These are phyloP conservation scores for Scolecobasidium constrictum DNA, from an alignment of 2,329 filamentous ascomycete species.

Conservation along the genomic window DNA sequence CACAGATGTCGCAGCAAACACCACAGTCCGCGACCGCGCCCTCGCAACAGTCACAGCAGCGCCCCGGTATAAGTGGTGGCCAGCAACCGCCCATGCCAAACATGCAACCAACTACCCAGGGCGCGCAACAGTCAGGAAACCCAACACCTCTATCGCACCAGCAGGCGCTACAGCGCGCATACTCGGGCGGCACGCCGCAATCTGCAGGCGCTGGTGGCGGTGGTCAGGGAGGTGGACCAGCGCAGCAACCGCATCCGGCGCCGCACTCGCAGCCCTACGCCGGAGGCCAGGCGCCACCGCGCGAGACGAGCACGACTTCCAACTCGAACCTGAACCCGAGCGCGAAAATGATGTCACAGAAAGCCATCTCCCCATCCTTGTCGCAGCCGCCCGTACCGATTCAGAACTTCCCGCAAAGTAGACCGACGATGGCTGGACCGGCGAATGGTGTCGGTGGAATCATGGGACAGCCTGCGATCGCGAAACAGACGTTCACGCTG, in stretches of 20 bases:
- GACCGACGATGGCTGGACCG: slow-evolving; percentile 76
- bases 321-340: slow-evolving; percentile 14
- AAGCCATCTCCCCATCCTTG: slow-evolving; percentile 49
- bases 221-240: slow-evolving; percentile 17
- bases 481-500: slow-evolving; percentile 73
- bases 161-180: slow-evolving; percentile 30
- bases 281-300: slow-evolving; percentile 14
- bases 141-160: slow-evolving; percentile 32
- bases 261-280: slow-evolving; percentile 18
- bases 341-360: slow-evolving; percentile 69
- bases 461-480: slow-evolving; percentile 76
- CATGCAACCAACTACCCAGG: slow-evolving; percentile 11
- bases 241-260: not conserved
- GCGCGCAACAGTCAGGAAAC: slow-evolving; percentile 19
- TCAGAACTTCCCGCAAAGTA: slow-evolving; percentile 49
- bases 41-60: no score
- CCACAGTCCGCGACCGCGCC: slow-evolving; percentile 4
- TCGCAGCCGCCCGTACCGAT: slow-evolving; percentile 65
- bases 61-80: slow-evolving; percentile 2
- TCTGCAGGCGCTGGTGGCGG: not conserved
- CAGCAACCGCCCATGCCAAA: slow-evolving; percentile 17
- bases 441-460: slow-evolving; percentile 66
- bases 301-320: slow-evolving; percentile 7
- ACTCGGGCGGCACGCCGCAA: slow-evolving; percentile 20
- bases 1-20: slow-evolving; percentile 1